Evolutionary conservation across 2,329 filamentous ascomycete genomes (phyloP).

Genomic region (Ophiostoma ulmi): DNA sequence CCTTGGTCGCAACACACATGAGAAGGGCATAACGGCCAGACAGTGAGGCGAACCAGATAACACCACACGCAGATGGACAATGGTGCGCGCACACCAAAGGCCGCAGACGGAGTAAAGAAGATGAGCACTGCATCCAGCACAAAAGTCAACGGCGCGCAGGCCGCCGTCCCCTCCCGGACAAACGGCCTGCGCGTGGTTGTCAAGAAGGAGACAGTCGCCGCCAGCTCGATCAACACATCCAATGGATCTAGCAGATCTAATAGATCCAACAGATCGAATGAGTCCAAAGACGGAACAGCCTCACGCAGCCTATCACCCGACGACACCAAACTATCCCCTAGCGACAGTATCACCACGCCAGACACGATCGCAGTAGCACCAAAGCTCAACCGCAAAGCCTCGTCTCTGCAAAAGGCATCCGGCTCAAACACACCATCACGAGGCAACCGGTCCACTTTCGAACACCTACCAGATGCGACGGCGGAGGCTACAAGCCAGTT

Average conservation of each 20-base stretch:
- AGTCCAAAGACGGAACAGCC: slow-evolving; percentile 37
- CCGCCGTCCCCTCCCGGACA: slow-evolving; percentile 22
- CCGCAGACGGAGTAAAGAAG: slow-evolving; percentile 35
- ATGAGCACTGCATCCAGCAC: slow-evolving; percentile 28
- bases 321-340: slow-evolving; percentile 34
- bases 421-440: slow-evolving; percentile 8
- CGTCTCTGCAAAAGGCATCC: slow-evolving; percentile 40
- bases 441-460: slow-evolving; percentile 48
- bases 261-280: slow-evolving; percentile 34
- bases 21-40: neutral
- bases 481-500: slow-evolving; percentile 71
- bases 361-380: slow-evolving; percentile 51
- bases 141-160: slow-evolving; percentile 14
- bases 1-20: slow-evolving; percentile 7
- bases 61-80: neutral
- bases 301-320: slow-evolving; percentile 41
- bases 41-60: neutral
- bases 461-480: slow-evolving; percentile 72
- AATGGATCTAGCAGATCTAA: slow-evolving; percentile 35
- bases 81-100: slow-evolving; percentile 27
- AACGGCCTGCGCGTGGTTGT: slow-evolving; percentile 35
- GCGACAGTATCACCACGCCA: slow-evolving; percentile 45
- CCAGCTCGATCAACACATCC: slow-evolving; percentile 36
- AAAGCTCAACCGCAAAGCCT: slow-evolving; percentile 67
- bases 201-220: slow-evolving; percentile 40